Conservation (phyloP, 441 rosid genomes). For the Corymbia citriodora region DNA sequence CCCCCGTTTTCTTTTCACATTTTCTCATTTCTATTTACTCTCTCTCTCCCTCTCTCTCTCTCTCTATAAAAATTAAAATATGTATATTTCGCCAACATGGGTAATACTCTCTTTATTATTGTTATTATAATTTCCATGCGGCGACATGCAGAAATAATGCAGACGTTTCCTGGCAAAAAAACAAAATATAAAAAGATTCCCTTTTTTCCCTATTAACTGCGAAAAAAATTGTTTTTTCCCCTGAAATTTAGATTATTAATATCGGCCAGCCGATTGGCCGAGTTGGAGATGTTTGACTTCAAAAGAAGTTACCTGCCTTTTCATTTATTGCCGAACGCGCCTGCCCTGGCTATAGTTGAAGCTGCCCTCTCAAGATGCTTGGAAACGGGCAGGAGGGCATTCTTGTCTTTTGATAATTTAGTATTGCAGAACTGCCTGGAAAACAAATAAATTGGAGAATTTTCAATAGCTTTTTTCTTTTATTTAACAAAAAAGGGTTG, state of each 20-base stretch:
- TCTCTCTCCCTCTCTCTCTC: too few species aligned
- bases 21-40: too few species aligned
- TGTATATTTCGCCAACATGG: too few species aligned
- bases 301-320: background rate
- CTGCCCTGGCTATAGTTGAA: background rate
- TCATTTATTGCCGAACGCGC: background rate
- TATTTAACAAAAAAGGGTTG: background rate
- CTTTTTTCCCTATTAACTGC: background rate
- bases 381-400: rapidly evolving
- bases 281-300: background rate
- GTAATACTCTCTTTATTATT: too few species aligned
- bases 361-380: background rate
- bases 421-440: background rate
- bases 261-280: background rate
- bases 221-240: background rate
- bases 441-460: background rate
- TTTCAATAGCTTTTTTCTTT: background rate
- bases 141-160: too few species aligned
- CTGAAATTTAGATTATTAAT: background rate
- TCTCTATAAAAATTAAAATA: too few species aligned
- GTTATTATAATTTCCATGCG: too few species aligned
- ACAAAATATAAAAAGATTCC: background rate
- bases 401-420: background rate
- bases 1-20: too few species aligned
- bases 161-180: too few species aligned